Conservation (phyloP, 1,284 basidiomycete species). For the Ceratobasidium sp. region DNA sequence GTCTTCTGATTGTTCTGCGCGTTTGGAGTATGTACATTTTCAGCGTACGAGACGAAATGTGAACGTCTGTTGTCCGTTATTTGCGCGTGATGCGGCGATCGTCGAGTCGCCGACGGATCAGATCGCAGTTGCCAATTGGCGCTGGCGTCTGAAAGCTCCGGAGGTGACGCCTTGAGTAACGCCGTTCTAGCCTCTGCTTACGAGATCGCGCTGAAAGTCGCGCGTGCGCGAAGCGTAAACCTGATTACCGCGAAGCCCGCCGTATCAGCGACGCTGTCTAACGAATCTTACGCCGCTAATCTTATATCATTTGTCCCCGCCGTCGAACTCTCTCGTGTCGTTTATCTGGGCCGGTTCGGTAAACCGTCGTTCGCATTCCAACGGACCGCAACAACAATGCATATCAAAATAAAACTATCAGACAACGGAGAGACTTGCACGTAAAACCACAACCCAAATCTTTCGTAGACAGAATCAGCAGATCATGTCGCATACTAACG, state of each 20-base stretch:
- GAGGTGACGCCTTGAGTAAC: too few species aligned
- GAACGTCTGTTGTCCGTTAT: conserved; percentile 4
- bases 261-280: too few species aligned
- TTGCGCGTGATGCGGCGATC: conserved; percentile 21
- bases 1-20: background rate
- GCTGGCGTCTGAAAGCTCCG: background rate
- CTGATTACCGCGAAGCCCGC: too few species aligned
- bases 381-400: conserved; percentile 26
- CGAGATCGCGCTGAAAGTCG: background rate
- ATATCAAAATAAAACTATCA: conserved; percentile 40
- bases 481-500: conserved; percentile 19
- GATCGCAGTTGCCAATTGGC: background rate
- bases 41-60: background rate
- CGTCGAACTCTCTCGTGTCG: background rate
- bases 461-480: background rate
- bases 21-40: conserved; percentile 10
- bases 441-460: conserved; percentile 3
- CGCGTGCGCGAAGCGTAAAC: too few species aligned
- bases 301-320: too few species aligned
- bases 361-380: conserved; percentile 1
- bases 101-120: background rate
- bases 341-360: background rate
- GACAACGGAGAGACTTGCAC: background rate
- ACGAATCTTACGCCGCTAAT: too few species aligned
- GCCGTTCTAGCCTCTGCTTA: background rate